Percentiles rank a stretch among this genome's conserved stretches.
Conservation (phyloP, 495 filamentous ascomycete species). For the Margaritispora aquatica region DNA sequence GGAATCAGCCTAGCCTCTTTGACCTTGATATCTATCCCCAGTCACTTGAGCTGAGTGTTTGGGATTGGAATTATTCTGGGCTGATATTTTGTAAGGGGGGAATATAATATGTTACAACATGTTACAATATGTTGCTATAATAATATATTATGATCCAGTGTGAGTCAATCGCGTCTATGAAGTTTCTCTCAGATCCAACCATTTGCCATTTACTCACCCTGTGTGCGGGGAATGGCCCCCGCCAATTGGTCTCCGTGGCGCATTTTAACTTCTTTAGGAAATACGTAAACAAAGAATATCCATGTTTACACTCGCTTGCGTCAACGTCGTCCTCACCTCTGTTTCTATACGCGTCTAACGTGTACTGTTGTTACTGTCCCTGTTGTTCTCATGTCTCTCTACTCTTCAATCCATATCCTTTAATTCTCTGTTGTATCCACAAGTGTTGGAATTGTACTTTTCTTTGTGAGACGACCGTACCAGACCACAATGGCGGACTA, state of each 20-base stretch:
- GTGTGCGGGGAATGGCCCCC: background rate
- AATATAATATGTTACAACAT: no score
- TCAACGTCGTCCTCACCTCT: background rate
- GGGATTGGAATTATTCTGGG: no score
- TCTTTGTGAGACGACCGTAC: background rate
- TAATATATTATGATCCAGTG: background rate
- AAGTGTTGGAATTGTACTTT: background rate
- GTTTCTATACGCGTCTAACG: background rate
- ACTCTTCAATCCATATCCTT: background rate
- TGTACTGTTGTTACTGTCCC: no score
- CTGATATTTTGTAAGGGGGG: no score
- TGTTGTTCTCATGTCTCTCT: no score
- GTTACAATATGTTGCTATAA: background rate
- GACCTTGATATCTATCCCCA: no score
- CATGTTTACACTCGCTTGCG: background rate
- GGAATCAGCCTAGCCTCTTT: no score
- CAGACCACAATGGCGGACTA: conserved; percentile 7
- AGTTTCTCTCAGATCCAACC: background rate
- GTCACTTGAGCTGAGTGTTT: no score
- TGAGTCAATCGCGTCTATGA: background rate
- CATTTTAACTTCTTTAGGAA: background rate
- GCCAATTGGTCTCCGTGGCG: background rate
- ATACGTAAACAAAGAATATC: background rate
- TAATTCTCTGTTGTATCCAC: background rate
- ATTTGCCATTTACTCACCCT: background rate